Base-by-base conservation (phyloP, 192 early-diverging fungal species). In the Backusella morwellensis region DNA sequence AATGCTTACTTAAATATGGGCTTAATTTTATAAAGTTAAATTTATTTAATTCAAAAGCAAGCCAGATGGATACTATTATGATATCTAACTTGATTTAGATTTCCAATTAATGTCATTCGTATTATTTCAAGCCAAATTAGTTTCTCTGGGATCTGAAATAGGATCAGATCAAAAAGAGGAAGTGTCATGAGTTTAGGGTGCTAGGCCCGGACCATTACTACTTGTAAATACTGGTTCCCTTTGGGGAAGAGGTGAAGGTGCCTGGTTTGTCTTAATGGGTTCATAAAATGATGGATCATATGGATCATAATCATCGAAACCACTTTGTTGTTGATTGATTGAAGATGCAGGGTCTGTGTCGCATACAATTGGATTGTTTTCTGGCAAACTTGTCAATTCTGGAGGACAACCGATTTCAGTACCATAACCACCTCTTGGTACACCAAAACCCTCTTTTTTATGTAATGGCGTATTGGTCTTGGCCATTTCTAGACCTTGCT, bases 401-500 rank as follows among this genome's bases (percentile, higher is more conserved):
- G 80, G 76, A 19, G 77, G 76, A 17, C 70, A 68, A 38, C 73
- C 76, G 6, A 78, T 41, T 74, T 82, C 77, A 1, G 80, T 77
- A 26, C 54, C 76, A 71, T 82, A 78, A 26, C 77, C 81, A 42
- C 66, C 75, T 29, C 74, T 69, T 23, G 74, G 77, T 40, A 52
- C 12, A 29, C 81, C 77, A 82, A 79, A 78, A 34, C 63, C 35
- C 3, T 75, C 75, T 41, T 74, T 81, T 38, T 81, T 81, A 29
- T 77, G 76, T 6, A 77, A 35, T 36, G 70, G 50, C 2, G 54
- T 52, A 26, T 34, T 50, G 3, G 29, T 73, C 3, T 59, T 50
- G 7, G 75, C 75, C 35, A 71, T 35, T 14, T 76, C 73, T 56
- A 80, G 52, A 0, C 75, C 72, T 21, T 44, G 40, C 35, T 80